Evolutionary conservation across 2,329 filamentous ascomycete genomes (phyloP), one percentile per base, ranked within the genome.

Genomic region (Magnaporthiopsis poae): DNA sequence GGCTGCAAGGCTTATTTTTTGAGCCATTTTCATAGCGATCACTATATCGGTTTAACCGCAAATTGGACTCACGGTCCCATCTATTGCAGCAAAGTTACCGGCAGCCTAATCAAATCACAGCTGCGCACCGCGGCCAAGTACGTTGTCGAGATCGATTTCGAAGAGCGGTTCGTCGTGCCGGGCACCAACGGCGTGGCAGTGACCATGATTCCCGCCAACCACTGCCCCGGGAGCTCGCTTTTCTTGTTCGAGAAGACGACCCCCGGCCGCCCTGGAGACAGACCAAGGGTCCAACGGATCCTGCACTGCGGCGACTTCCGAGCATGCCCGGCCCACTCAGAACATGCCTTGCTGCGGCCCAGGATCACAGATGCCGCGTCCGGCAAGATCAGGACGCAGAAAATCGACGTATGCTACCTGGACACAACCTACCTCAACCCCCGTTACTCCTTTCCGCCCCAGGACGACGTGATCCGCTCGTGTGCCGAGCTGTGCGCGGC

Each of bases 391-490:
- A 87, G 82, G 67, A 90, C 95, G 73, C 95, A 98, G 74, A 91
- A 89, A 72, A 92, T 99, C 66, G 94, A 99, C 73, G 87, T 94
- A 35, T 98, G 95, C 79, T 99, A 99, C 75, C 86, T 99, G 11
- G 95, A 99, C 74, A 99, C 95, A 0, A 99, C 95, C 0, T 99
- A 99, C 74, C 84, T 99, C 13, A 96, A 95, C 69, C 95, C 95
- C 0, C 92, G 93, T 69, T 99, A 98, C 76, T 89, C 94, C 0
- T 99, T 99, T 71, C 95, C 95, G 0, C 88, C 86, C 3, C 95
- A 99, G 74, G 84, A 89, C 67, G 88, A 95, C 70, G 95, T 99
- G 69, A 92, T 98, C 68, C 82, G 85, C 69, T 90, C 94, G 11
- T 97, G 92, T 73, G 91, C 92, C 4, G 90, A 96, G 52, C 87